Base-by-base conservation (phyloP, 148 eudicot genomes). In the Chenopodium album region DNA sequence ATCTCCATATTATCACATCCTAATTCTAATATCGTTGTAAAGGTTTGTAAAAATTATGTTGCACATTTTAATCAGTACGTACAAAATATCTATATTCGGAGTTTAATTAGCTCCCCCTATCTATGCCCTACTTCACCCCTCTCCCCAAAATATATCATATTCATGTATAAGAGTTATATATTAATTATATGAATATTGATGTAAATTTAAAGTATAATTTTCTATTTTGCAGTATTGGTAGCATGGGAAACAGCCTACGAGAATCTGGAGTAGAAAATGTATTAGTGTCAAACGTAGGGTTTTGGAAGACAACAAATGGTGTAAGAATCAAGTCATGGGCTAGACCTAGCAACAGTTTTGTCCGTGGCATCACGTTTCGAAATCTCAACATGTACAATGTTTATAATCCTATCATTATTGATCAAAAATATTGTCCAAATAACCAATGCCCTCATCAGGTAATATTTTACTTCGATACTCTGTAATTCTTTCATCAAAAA, bases 261-360 rank as follows among this genome's bases (percentile, higher is more conserved):
- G 94, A 91, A 78, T 78, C 29, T 0, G 94, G 94, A 16, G 94
- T 91, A 0, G 71, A 86, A 22, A 91, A 91, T 80, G 72, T 91
- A 73, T 85, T 87, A 17, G 89, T 90, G 0, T 83, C 78, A 52
- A 83, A 80, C 9, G 82, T 78, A 4, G 86, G 80, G 3, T 88
- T 91, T 41, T 72, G 78, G 16, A 83, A 83, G 69, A 86, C 92
- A 3, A 80, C 85, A 46, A 88, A 91, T 62, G 92, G 94, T 10
- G 88, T 90, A 1, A 73, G 94, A 74, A 86, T 91, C 47, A 91
- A 91, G 78, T 70, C 94, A 26, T 91, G 94, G 84, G 88, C 80
- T 19, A 79, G 87, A 50, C 84, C 87, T 1, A 87, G 88, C 37
- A 75, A 75, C 59, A 84, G 87, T 20, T 87, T 78, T 63, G 90